Base-by-base conservation (phyloP, 345 rosid genomes). In the Rhodamnia rubescens region DNA sequence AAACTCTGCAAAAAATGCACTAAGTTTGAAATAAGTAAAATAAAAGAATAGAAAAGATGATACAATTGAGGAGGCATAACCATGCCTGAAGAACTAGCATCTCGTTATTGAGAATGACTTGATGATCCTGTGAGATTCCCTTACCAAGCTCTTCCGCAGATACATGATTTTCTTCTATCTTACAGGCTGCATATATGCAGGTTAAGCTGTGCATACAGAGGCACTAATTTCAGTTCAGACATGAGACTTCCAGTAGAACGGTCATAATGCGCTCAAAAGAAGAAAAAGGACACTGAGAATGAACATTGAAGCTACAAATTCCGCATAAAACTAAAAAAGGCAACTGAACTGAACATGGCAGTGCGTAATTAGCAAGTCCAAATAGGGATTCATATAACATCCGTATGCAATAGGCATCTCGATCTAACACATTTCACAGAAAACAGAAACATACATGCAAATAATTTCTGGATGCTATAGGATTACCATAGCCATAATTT, bases 131-230 rank as follows among this genome's bases (percentile, higher is more conserved):
- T 61, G 95, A 93, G 90, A 97, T 96, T 84, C 98, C 98, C 91
- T 95, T 96, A 87, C 98, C 99, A 89, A 96, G 96, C 96, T 97
- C 99, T 93, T 97, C 99, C 29, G 99, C 99, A 81, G 98, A 97
- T 32, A 97, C 99, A 81, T 96, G 99, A 90, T 96, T 97, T 90
- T 97, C 99, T 88, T 97, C 99, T 87, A 97, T 96, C 88, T 97
- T 97, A 91, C 99, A 96, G 50, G 98, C 95, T 9, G 96, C 91
- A 90, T 97, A 97, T 78, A 97, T 93, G 85, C 98, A 96, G 83
- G 99, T 97, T 93, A 97, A 96, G 95, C 99, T 97, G 93, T 49
- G 59, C 84, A 87, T 40, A 89, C 21, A 87, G 83, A 44, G 44
- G 55, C 21, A 51, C 57, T 51, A 11, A 42, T 44, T 85, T 40